These are phyloP conservation scores for Lablab purpureus DNA, from an alignment of 306 rosid genomes.

Conservation along the genomic window DNA sequence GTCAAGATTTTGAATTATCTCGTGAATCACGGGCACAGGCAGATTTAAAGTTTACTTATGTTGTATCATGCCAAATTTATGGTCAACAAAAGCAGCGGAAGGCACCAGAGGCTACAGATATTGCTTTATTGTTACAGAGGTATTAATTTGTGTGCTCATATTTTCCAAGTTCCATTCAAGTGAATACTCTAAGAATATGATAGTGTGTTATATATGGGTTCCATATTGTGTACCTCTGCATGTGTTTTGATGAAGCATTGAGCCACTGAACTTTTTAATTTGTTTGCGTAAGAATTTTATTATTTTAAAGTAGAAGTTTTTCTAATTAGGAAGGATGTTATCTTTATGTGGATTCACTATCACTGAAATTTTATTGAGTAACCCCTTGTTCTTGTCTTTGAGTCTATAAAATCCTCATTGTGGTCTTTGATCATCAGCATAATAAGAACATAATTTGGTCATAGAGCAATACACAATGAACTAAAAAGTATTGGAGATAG, in stretches of 20 bases:
- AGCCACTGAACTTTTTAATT: background rate
- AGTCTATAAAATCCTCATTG: background rate
- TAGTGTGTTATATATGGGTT: slow-evolving; percentile 15
- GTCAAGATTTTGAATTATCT: slow-evolving; percentile 87
- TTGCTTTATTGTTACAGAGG: slow-evolving; percentile 93
- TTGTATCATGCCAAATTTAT: slow-evolving; percentile 99
- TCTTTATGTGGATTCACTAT: slow-evolving; percentile 18
- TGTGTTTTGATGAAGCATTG: slow-evolving; percentile 17
- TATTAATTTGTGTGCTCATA: slow-evolving; percentile 35
- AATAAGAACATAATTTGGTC: background rate
- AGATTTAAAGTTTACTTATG: slow-evolving; percentile 95
- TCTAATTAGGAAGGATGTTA: slow-evolving; percentile 30
- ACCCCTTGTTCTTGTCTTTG: background rate
- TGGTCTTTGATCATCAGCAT: background rate
- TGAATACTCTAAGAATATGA: background rate
- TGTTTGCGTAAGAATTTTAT: slow-evolving; percentile 15
- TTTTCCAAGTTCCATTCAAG: slow-evolving; percentile 8
- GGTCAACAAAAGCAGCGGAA: slow-evolving; percentile 92
- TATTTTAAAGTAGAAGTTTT: background rate
- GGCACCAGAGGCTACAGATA: slow-evolving; percentile 87
- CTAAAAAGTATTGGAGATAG: background rate
- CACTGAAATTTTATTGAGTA: background rate
- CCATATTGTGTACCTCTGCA: background rate
- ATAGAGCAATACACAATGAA: background rate
- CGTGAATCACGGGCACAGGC: slow-evolving; percentile 92